Percentiles rank a stretch among this genome's conserved stretches.
phyloP scores from a whole-genome alignment of 768 basidiomycete species.

The Tricholoma furcatifolium region DNA sequence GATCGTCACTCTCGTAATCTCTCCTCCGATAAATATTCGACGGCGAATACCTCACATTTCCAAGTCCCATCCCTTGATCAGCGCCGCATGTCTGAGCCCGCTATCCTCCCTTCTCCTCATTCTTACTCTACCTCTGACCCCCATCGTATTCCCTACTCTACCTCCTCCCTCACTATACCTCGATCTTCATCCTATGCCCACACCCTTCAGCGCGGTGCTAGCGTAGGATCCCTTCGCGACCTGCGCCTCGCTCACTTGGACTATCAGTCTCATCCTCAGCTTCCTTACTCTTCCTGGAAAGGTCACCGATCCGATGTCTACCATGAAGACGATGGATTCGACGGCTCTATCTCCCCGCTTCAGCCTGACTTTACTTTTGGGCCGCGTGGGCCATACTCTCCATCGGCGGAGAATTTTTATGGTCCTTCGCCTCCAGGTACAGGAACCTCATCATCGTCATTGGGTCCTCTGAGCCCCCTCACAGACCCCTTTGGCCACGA shows the following conservation, averaged over 20 bases:
- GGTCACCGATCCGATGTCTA: slow-evolving; percentile 29
- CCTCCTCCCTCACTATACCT: slow-evolving; percentile 27
- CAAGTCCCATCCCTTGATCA: slow-evolving; percentile 47
- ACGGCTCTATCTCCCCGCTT: slow-evolving; percentile 54
- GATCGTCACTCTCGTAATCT: slow-evolving; percentile 38
- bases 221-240: slow-evolving; percentile 44
- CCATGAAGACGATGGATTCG: slow-evolving; percentile 32
- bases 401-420: slow-evolving; percentile 49
- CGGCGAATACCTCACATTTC: slow-evolving; percentile 32
- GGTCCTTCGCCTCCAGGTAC: slow-evolving; percentile 64
- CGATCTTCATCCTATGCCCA: slow-evolving; percentile 38
- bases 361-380: slow-evolving; percentile 48
- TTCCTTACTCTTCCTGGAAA: slow-evolving; percentile 34
- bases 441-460: slow-evolving; percentile 57
- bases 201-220: slow-evolving; percentile 45
- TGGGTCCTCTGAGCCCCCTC: slow-evolving; percentile 24
- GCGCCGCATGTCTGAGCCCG: slow-evolving; percentile 69
- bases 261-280: slow-evolving; percentile 28
- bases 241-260: slow-evolving; percentile 37
- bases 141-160: slow-evolving; percentile 40
- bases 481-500: slow-evolving; percentile 30
- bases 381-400: slow-evolving; percentile 42
- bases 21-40: slow-evolving; percentile 32
- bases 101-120: slow-evolving; percentile 40
- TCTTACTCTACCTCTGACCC: slow-evolving; percentile 34